Evolutionary conservation across 768 basidiomycete species (phyloP), one percentile per base, ranked within the genome.

Genomic region (Tulasnella sp.): DNA sequence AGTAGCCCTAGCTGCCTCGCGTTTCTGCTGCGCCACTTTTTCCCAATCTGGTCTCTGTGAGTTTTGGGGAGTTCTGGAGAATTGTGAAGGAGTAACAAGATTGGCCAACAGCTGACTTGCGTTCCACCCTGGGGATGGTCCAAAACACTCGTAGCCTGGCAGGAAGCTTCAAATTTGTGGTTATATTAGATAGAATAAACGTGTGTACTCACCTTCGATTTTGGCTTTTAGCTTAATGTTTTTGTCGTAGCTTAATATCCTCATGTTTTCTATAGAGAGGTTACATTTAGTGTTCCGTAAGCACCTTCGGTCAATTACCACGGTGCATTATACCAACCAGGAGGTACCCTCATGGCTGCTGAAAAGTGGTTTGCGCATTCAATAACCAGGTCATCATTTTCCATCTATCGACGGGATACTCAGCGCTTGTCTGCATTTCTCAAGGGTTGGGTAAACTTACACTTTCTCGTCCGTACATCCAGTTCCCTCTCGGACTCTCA

Each of bases 311-410:
- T n/a, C 44, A 37, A 74, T 46, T 26, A 46, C 20, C 10, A n/a
- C 73, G 20, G 10, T n/a, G 44, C 23, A 48, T 39, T 26, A 37
- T 15, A 72, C 70, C 39, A n/a, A 46, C 70, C 70, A 13, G 70
- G 44, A 40, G 37, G 70, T 18, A 72, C 37, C 3, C 70, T 39
- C 37, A 40, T 40, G 37, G 44, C n/a, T 3, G 37, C 11, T 35
- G 70, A 29, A 40, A 72, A 93, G 83, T 90, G 91, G 80, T 86
- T 84, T 81, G 90, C 92, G 81, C 93, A 95, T 82, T 94, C 94
- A 74, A 92, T 83, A 81, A 95, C 93, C 51, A 91, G 83, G 74
- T 86, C 86, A 81, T 95, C 93, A 81, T 93, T 93, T 78, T 81
- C 83, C 82, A 86, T 86, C 79, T 87, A 86, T 73, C 79, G 80